Conservation (phyloP, 2,329 filamentous ascomycete genomes). For the Trichoderma afroharzianum region DNA sequence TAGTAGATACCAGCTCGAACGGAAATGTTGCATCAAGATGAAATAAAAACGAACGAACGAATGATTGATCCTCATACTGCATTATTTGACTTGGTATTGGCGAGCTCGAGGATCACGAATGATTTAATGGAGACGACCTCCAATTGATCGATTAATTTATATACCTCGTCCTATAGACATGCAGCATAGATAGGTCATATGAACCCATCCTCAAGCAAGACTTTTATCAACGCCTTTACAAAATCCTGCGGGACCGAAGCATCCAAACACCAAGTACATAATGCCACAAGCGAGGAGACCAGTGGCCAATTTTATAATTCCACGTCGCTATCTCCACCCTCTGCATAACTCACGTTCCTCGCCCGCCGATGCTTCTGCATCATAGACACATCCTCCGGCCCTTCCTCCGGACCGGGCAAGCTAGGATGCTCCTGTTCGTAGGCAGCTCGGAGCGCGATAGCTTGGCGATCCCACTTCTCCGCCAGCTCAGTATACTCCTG, state of each 20-base stretch:
- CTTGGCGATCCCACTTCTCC: conserved; percentile 68
- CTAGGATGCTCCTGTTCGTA: conserved; percentile 53
- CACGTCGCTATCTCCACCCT: conserved; percentile 7
- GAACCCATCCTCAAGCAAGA: neutral
- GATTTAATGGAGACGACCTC: neutral
- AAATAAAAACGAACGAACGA: neutral
- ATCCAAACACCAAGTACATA: conserved; percentile 7
- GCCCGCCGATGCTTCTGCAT: conserved; percentile 34
- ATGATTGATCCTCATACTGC: neutral
- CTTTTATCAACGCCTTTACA: neutral
- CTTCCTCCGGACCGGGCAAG: conserved; percentile 25
- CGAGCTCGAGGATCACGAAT: neutral
- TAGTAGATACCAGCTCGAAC: conserved; percentile 28
- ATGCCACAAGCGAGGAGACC: neutral
- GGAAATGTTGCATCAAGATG: conserved; percentile 18
- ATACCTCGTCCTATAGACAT: neutral
- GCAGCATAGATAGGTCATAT: neutral
- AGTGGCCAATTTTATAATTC: neutral
- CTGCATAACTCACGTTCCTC: conserved; percentile 38
- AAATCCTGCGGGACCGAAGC: neutral
- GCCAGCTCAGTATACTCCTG: conserved; percentile 58
- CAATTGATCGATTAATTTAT: neutral
- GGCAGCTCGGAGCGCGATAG: conserved; percentile 48
- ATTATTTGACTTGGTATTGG: neutral
- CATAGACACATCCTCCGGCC: conserved; percentile 20